phyloP scores from a whole-genome alignment of 2,329 filamentous ascomycete species.

The Colletotrichum higginsianum region DNA sequence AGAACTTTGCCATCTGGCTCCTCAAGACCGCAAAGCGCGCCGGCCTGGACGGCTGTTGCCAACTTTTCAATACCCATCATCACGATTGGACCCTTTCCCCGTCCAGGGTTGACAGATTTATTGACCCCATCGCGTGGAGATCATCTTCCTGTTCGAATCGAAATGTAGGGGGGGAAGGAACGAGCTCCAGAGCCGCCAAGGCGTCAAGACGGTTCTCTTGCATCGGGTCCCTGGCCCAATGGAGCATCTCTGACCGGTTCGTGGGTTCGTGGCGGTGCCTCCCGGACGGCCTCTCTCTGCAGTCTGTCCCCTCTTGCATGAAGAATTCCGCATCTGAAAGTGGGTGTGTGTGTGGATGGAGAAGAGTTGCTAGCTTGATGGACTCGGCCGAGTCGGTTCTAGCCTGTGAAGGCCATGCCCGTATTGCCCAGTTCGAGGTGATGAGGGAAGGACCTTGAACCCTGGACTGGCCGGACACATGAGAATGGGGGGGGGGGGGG shows the following conservation, averaged over 20 bases:
- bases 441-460: background rate
- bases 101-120: background rate
- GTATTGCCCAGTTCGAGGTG: background rate
- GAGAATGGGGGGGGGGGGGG: background rate
- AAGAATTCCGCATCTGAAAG: slow-evolving; percentile 2
- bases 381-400: slow-evolving; percentile 11
- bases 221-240: slow-evolving; percentile 34
- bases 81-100: slow-evolving; percentile 17
- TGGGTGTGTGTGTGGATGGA: background rate
- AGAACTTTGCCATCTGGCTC: background rate
- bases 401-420: background rate
- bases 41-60: background rate
- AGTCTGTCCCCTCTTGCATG: background rate
- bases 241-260: slow-evolving; percentile 27
- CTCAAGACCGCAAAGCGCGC: background rate
- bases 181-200: slow-evolving; percentile 26
- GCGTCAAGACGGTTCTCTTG: slow-evolving; percentile 21
- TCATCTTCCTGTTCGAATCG: background rate
- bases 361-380: no score
- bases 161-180: slow-evolving; percentile 1
- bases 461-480: background rate
- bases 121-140: slow-evolving; percentile 32
- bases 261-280: slow-evolving; percentile 21
- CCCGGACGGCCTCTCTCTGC: background rate
- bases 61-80: slow-evolving; percentile 15